Conservation (phyloP, 179 eudicot species). For the Actinidia chinensis region DNA sequence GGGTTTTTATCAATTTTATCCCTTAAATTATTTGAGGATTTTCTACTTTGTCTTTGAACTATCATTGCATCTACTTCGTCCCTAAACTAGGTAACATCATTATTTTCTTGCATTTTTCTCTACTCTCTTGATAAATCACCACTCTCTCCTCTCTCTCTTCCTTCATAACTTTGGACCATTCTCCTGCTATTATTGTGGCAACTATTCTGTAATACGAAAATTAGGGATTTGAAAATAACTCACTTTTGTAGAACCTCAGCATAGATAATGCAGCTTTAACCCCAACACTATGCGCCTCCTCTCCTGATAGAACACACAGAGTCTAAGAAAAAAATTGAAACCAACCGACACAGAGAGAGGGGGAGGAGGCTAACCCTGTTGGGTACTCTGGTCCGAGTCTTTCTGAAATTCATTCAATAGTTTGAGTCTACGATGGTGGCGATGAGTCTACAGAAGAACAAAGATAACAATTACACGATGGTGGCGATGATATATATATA, state of each 20-base stretch:
- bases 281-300: slow-evolving; percentile 43
- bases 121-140: no score
- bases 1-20: no score
- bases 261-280: slow-evolving; percentile 77
- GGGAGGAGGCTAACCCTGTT: neutral
- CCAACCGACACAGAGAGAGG: no score
- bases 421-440: slow-evolving; percentile 12
- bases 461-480: neutral
- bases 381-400: slow-evolving; percentile 16
- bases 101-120: no score
- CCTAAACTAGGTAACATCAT: no score
- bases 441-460: slow-evolving; percentile 1
- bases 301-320: slow-evolving; percentile 28
- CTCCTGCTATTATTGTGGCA: no score
- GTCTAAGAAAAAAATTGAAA: neutral
- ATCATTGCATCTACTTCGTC: no score
- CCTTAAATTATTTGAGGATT: no score
- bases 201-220: neutral
- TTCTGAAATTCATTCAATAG: slow-evolving; percentile 21
- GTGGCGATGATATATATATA: neutral
- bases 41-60: no score
- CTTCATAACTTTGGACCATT: no score
- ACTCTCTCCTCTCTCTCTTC: no score
- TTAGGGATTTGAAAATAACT: slow-evolving; percentile 22
- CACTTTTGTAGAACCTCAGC: slow-evolving; percentile 83